A percentile compares a stretch with the other conserved stretches of the same genome.
phyloP scores from a whole-genome alignment of 2,329 filamentous ascomycete genomes.

The Trichophyton simii region DNA sequence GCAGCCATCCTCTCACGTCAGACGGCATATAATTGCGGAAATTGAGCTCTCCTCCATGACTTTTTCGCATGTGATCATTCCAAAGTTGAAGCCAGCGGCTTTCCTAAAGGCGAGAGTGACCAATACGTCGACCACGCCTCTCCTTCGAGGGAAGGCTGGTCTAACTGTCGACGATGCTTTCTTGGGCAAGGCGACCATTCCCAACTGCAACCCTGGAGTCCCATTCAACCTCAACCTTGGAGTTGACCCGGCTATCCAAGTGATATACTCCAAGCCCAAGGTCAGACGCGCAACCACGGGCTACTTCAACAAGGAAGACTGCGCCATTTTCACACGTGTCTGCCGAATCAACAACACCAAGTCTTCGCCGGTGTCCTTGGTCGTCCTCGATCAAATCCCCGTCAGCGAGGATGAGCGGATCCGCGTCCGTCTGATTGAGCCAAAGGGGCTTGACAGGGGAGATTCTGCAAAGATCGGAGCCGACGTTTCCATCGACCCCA shows the following conservation, averaged over 20 bases:
- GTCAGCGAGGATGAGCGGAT: conserved; percentile 23
- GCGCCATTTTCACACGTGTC: conserved; percentile 20
- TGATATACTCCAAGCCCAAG: conserved; percentile 21
- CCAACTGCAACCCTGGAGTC: conserved; percentile 18
- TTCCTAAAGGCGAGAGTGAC: conserved; percentile 31
- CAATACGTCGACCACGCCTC: conserved; percentile 25
- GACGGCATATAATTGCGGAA: conserved; percentile 29
- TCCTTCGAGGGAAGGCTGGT: conserved; percentile 20
- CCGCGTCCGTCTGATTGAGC: conserved; percentile 20
- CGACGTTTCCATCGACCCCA: conserved; percentile 8
- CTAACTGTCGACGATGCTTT: conserved; percentile 22
- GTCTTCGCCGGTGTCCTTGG: conserved; percentile 17
- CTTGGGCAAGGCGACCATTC: conserved; percentile 19
- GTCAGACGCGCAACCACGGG: conserved; percentile 18
- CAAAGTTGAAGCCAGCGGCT: conserved; percentile 28
- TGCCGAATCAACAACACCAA: conserved; percentile 25
- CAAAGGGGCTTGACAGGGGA: conserved; percentile 19
- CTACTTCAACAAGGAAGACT: conserved; percentile 23
- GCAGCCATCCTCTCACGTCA: conserved; percentile 22
- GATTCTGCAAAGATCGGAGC: conserved; percentile 11
- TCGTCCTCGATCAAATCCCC: conserved; percentile 24
- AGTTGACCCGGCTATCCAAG: conserved; percentile 22
- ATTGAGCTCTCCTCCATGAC: conserved; percentile 24
- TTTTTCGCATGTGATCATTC: conserved; percentile 28
- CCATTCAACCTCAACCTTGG: conserved; percentile 23